Evolutionary conservation across 1,284 basidiomycete species (phyloP).

Genomic region (Blastosporella zonata): DNA sequence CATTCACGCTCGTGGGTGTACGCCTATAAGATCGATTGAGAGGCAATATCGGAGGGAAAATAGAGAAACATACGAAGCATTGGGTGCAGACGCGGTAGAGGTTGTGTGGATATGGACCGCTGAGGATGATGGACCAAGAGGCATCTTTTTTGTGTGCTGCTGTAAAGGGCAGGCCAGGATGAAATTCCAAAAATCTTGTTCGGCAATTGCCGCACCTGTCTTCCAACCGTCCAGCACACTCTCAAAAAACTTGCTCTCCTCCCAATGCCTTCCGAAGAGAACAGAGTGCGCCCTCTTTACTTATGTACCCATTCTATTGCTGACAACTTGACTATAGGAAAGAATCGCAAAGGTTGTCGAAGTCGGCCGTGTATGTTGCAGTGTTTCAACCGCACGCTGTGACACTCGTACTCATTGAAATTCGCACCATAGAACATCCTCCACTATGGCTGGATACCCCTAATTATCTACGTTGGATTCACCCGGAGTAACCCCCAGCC

Average conservation of each 20-base stretch:
- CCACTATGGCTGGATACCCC: constrained; percentile 91
- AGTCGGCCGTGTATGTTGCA: constrained; percentile 59
- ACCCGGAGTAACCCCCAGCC: constrained; percentile 86
- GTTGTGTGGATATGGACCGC: constrained; percentile 61
- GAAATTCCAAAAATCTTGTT: constrained; percentile 27
- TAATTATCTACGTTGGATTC: constrained; percentile 93
- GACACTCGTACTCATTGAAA: constrained; percentile 10
- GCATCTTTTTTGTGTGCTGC: constrained; percentile 43
- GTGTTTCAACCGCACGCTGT: constrained; percentile 29
- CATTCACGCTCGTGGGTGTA: constrained; percentile 71
- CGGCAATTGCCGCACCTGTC: constrained; percentile 33
- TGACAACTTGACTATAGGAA: constrained; percentile 47
- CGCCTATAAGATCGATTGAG: constrained; percentile 41
- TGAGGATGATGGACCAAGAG: constrained; percentile 63
- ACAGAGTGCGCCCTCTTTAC: no score
- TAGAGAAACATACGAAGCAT: constrained; percentile 35
- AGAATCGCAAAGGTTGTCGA: constrained; percentile 77
- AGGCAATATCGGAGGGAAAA: background rate
- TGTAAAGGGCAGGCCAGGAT: constrained; percentile 7
- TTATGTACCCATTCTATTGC: no score
- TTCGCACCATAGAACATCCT: constrained; percentile 63
- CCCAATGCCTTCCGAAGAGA: constrained; percentile 77
- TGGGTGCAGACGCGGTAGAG: constrained; percentile 29
- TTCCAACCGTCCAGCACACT: constrained; percentile 13
- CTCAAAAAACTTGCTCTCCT: constrained; percentile 18